Evolutionary conservation across 1,284 basidiomycete species (phyloP).

Genomic region (Ustilago lituana): DNA sequence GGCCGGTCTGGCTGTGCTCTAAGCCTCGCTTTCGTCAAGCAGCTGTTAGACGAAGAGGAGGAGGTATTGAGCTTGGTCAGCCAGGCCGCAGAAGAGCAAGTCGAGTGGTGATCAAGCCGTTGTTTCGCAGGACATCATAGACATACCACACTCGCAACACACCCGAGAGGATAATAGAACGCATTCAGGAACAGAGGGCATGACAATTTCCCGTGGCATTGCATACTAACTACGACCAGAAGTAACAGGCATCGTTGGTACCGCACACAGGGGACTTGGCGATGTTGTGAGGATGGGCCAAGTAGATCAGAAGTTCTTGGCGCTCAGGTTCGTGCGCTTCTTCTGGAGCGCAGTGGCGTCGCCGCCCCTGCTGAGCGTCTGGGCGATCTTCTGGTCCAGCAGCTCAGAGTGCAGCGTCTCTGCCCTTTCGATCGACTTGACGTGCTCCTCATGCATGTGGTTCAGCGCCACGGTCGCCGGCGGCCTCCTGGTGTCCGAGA

Average conservation of each 20-base stretch:
- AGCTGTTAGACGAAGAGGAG: constrained; percentile 45
- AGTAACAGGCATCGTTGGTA: too few species aligned
- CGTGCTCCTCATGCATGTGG: constrained; percentile 46
- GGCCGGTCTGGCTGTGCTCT: constrained; percentile 2
- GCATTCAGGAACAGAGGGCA: background rate
- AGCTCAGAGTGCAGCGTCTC: constrained; percentile 51
- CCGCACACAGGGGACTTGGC: too few species aligned
- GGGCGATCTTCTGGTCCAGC: constrained; percentile 50
- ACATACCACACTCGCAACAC: too few species aligned
- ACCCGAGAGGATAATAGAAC: background rate
- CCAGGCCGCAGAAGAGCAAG: constrained; percentile 15
- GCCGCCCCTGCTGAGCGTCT: constrained; percentile 48
- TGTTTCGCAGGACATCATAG: background rate
- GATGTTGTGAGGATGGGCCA: too few species aligned
- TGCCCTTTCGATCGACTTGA: constrained; percentile 28
- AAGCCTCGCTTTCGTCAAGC: constrained; percentile 31
- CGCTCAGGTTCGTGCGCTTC: constrained; percentile 46
- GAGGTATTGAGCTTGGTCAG: constrained; percentile 30
- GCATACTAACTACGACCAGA: too few species aligned
- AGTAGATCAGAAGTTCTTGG: constrained; percentile 49
- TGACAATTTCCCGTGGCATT: constrained; percentile 10
- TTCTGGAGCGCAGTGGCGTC: constrained; percentile 44
- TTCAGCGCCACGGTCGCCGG: constrained; percentile 39
- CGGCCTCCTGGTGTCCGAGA: constrained; percentile 53
- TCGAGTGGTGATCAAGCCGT: constrained; percentile 37